Base-by-base conservation (phyloP, 768 basidiomycete genomes). In the Lactarius hatsudake region DNA sequence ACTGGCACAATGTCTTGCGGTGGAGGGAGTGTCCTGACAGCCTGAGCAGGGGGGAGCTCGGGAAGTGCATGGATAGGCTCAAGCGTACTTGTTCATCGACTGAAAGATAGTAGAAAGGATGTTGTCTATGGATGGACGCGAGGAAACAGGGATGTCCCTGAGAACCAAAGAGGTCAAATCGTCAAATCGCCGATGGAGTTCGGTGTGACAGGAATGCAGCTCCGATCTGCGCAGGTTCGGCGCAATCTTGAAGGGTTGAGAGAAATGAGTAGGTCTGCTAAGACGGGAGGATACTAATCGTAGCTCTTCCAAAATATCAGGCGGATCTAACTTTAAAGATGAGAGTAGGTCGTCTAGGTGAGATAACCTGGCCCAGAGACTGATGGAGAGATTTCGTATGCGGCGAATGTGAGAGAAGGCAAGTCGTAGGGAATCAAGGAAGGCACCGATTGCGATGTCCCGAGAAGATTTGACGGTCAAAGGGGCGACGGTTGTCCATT, bases 401-500 rank as follows among this genome's bases (percentile, higher is more conserved):
- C 57, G 68, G 30, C 20, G 40, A 15, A 68, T 63, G n/a, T 60
- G 68, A 36, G 68, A 62, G n/a, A 69, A 32, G 34, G 58, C 58
- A 23, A 62, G 68, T 42, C 58, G 58, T 18, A 67, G 56, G 26
- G 68, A 62, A 43, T 42, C 26, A 23, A 28, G 17, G 26, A 64
- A 60, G 40, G 34, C 58, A 13, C 40, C 5, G 20, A 58, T 34
- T 34, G 34, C 34, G 34, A 34, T 10, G 40, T 40, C 6, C 4
- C 15, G 13, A 15, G 18, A 17, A 5, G 18, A 2, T 17, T n/a
- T 1, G 18, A 69, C 58, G 9, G 58, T 62, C 28, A 69, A 34
- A 5, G 68, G 66, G 53, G 66, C n/a, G n/a, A n/a, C 6, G 30
- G 65, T 15, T n/a, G 68, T 59, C 61, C 65, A 67, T 20, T 67